Percentiles rank a stretch among this genome's conserved stretches.
Evolutionary conservation across 1,139 yeast genomes (phyloP).

Genomic region (Saccharomycopsis phalli): DNA sequence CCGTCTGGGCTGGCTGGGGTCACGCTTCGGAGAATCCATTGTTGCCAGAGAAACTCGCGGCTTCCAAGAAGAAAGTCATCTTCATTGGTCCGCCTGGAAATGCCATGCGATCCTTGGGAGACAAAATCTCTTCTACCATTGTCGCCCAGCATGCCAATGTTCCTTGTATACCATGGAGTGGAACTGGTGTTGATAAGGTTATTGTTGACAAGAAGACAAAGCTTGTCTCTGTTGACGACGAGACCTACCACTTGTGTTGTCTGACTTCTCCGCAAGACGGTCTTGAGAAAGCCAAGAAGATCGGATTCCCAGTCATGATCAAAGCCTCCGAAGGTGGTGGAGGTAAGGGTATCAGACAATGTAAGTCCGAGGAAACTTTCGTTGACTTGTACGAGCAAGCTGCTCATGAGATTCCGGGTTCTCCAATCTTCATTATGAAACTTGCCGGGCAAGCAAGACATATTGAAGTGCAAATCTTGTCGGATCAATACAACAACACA

Average conservation of each 20-base stretch:
- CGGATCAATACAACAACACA: conserved; percentile 93
- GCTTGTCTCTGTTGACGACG: conserved; percentile 82
- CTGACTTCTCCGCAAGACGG: conserved; percentile 84
- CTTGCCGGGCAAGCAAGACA: conserved; percentile 94
- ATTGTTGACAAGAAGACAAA: conserved; percentile 55
- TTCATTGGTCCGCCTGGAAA: conserved; percentile 98
- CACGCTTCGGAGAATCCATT: conserved; percentile 97
- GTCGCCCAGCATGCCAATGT: conserved; percentile 98
- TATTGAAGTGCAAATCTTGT: conserved; percentile 87
- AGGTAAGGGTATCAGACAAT: conserved; percentile 96
- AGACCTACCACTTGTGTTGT: conserved; percentile 79
- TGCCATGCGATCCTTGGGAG: conserved; percentile 99
- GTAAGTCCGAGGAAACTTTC: conserved; percentile 69
- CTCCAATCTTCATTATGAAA: conserved; percentile 91
- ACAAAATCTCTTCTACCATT: conserved; percentile 91
- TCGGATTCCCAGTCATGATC: conserved; percentile 95
- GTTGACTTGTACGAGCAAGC: conserved; percentile 72
- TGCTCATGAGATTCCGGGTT: conserved; percentile 90
- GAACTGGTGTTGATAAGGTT: conserved; percentile 89
- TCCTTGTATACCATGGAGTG: conserved; percentile 99
- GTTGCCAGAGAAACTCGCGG: conserved; percentile 88
- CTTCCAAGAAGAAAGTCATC: conserved; percentile 77
- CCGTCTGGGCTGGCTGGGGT: conserved; percentile 99
- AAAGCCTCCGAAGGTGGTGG: conserved; percentile 99
- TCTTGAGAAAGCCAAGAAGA: conserved; percentile 64